phyloP scores from a whole-genome alignment of 352 stramenopile genomes.

The Globisporangium solare region DNA sequence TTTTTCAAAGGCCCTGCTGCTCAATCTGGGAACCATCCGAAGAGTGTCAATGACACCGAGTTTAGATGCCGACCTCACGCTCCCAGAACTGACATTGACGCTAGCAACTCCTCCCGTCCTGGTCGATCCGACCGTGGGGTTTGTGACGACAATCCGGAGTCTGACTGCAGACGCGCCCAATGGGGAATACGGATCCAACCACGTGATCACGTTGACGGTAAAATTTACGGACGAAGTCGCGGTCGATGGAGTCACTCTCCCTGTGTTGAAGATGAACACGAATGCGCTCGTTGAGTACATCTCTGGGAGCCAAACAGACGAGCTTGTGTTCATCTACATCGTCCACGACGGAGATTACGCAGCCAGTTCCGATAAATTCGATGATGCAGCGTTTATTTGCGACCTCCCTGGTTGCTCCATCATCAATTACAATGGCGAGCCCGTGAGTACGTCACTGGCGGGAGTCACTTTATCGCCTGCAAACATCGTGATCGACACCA shows the following conservation, averaged over 20 bases:
- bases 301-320: constrained; percentile 37
- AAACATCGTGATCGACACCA: constrained; percentile 59
- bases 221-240: constrained; percentile 76
- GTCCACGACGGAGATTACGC: constrained; percentile 42
- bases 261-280: constrained; percentile 60
- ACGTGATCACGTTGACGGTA: constrained; percentile 65
- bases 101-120: constrained; percentile 40
- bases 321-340: constrained; percentile 72
- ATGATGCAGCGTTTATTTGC: constrained; percentile 50
- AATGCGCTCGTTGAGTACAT: constrained; percentile 52
- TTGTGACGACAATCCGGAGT: constrained; percentile 35
- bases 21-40: constrained; percentile 64
- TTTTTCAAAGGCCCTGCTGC: constrained; percentile 32
- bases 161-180: constrained; percentile 41
- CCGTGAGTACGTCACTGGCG: constrained; percentile 30
- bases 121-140: constrained; percentile 39
- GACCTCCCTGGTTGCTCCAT: constrained; percentile 34
- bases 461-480: constrained; percentile 35
- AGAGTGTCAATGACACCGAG: constrained; percentile 40
- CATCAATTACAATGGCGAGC: constrained; percentile 66
- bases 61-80: constrained; percentile 48
- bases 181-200: constrained; percentile 64
- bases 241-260: constrained; percentile 29
- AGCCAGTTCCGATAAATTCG: constrained; percentile 45
- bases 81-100: constrained; percentile 35